Percentiles rank a stretch among this genome's conserved stretches.
Evolutionary conservation across 148 eudicot genomes (phyloP).

Genomic region (Diospyros lotus): DNA sequence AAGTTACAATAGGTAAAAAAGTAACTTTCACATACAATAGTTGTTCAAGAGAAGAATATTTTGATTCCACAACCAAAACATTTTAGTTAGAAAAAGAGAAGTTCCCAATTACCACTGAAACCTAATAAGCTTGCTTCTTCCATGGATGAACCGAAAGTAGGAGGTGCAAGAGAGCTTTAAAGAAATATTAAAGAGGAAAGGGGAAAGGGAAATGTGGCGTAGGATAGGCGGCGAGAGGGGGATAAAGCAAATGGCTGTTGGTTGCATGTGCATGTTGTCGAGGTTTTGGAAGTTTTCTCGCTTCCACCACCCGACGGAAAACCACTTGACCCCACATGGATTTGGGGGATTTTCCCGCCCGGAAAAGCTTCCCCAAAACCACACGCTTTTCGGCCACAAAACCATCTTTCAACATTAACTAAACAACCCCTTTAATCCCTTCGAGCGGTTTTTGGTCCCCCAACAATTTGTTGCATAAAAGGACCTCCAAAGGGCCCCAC

Average conservation of each 20-base stretch:
- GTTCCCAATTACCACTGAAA: too few species aligned
- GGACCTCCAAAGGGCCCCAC: neutral
- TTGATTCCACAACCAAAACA: too few species aligned
- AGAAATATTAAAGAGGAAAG: neutral
- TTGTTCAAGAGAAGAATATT: too few species aligned
- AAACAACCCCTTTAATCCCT: neutral
- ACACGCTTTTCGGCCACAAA: conserved; percentile 8
- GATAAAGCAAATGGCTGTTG: conserved; percentile 34
- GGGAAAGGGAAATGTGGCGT: neutral
- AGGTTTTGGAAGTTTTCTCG: neutral
- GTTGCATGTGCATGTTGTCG: conserved; percentile 24
- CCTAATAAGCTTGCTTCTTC: too few species aligned
- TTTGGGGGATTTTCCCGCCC: conserved; percentile 9
- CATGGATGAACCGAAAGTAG: too few species aligned
- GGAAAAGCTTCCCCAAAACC: conserved; percentile 8
- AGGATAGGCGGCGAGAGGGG: neutral
- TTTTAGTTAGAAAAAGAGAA: too few species aligned
- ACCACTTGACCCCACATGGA: conserved; percentile 13
- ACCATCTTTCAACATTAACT: neutral
- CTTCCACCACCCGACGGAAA: neutral
- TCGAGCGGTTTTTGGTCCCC: conserved; percentile 12
- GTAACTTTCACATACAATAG: too few species aligned
- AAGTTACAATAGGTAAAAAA: too few species aligned
- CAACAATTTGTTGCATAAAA: neutral
- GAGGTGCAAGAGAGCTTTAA: too few species aligned